These are phyloP conservation scores for Skeletonema menzelii DNA, from an alignment of 108 stramenopile genomes.

Conservation along the genomic window DNA sequence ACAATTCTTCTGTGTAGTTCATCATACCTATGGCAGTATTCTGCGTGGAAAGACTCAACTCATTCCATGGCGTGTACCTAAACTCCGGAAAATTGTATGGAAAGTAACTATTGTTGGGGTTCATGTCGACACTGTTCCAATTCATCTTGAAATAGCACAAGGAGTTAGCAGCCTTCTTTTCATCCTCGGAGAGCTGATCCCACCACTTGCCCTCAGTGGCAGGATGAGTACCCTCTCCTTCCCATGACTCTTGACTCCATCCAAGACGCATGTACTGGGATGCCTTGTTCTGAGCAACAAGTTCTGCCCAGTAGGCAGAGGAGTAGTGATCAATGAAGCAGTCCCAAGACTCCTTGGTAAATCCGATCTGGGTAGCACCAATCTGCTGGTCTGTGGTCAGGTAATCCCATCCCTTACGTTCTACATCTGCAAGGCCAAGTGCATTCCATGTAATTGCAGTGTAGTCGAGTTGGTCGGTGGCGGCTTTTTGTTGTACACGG, in stretches of 20 bases:
- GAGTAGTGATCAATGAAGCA: constrained; percentile 46
- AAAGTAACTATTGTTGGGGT: constrained; percentile 37
- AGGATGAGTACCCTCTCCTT: constrained; percentile 13
- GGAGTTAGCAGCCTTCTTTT: constrained; percentile 32
- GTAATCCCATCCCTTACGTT: constrained; percentile 24
- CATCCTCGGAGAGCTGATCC: constrained; percentile 27
- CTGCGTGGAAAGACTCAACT: constrained; percentile 13
- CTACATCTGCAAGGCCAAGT: constrained; percentile 20
- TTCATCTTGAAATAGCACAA: constrained; percentile 56
- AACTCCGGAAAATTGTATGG: constrained; percentile 37
- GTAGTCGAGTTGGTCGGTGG: constrained; percentile 29
- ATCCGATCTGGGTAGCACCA: constrained; percentile 30
- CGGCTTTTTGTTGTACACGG: constrained; percentile 18
- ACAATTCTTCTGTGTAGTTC: constrained; percentile 33
- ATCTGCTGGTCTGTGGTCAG: constrained; percentile 21
- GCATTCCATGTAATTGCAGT: constrained; percentile 37
- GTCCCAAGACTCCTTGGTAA: constrained; percentile 45
- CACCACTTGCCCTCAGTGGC: constrained; percentile 41
- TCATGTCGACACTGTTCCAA: constrained; percentile 48
- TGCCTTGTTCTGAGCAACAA: not conserved
- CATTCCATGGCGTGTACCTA: constrained; percentile 44
- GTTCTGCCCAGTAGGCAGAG: not conserved
- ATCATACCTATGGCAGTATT: constrained; percentile 10
- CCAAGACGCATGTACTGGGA: constrained; percentile 25
- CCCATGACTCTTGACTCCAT: constrained; percentile 42